Evolutionary conservation across 148 eudicot genomes (phyloP), one percentile per base, ranked within the genome.

Genomic region (Tetragonia tetragonoides): DNA sequence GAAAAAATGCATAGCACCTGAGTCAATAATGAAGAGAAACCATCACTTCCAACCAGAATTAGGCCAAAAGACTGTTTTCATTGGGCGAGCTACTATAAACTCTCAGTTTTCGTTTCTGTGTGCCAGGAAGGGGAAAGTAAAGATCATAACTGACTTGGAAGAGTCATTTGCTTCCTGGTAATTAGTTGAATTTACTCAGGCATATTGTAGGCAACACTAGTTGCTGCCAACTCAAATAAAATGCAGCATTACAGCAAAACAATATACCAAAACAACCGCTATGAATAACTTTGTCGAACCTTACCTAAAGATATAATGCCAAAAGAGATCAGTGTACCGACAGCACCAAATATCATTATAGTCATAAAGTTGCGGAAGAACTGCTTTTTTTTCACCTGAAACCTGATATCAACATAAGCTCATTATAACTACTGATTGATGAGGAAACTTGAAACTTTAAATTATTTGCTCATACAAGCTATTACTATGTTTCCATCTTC

Each of bases 351-450:
- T 78, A 88, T 62, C 51, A 82, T 86, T 53, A 91, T 91, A 65
- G 93, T 91, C 84, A 85, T 84, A 87, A 89, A 86, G 79, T 91
- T 91, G 77, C 93, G 96, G 70, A 91, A 91, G 80, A 91, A 91
- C 51, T 87, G 91, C 82, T 91, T 91, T 88, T 91, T 91, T 79
- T 91, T 91, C 72, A 91, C 96, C 87, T 91, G 96, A 85, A 91
- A 91, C 83, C 96, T 91, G 93, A 72, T 39, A 69, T 72, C 39
- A 56, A 61, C 17, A 72, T 70, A 63, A 66, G 41, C 23, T 28
- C 62, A 28, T 72, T 51, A 72, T 23, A 69, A 69, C 3, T 16
- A 44, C 72, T 67, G 7, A 39, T 10, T 8, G 59, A 15, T 54
- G 34, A 69, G 23, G 38, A 20, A 69, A 46, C 2, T 69, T 28